phyloP scores from a whole-genome alignment of 805 yeast species.

The Saccharomycopsis sp. region DNA sequence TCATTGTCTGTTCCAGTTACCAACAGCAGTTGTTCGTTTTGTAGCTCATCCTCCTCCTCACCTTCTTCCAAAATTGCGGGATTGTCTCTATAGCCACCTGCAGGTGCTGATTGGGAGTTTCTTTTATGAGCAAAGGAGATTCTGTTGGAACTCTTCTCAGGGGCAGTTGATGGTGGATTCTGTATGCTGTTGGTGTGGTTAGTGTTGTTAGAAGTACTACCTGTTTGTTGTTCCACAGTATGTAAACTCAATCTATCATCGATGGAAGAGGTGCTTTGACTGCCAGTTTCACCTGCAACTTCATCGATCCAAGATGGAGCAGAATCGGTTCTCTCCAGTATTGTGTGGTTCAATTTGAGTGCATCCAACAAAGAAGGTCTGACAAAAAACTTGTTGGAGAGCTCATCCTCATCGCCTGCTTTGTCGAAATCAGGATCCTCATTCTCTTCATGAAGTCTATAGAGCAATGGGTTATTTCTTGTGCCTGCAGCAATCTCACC shows the following conservation, averaged over 20 bases:
- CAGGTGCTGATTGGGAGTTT: slow-evolving; percentile 4
- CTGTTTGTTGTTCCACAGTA: slow-evolving; percentile 1
- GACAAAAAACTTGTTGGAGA: slow-evolving; percentile 15
- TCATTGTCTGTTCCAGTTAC: no score
- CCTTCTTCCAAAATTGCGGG: neutral
- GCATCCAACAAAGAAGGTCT: slow-evolving; percentile 34
- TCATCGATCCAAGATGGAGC: slow-evolving; percentile 1
- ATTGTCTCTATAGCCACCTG: neutral
- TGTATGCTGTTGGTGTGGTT: no score
- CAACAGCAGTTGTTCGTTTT: no score
- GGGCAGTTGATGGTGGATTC: slow-evolving; percentile 4
- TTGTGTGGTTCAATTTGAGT: slow-evolving; percentile 24
- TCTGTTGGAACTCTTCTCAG: neutral
- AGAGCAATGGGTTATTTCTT: slow-evolving; percentile 1
- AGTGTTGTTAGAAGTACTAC: no score
- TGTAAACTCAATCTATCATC: slow-evolving; percentile 5
- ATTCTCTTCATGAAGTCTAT: slow-evolving; percentile 11
- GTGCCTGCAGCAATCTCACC: neutral
- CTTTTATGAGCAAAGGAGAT: neutral
- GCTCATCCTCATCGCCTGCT: slow-evolving; percentile 3
- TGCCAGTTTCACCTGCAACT: neutral
- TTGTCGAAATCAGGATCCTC: slow-evolving; percentile 2
- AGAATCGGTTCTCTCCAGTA: neutral
- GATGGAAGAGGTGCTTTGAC: neutral
- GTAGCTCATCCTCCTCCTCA: neutral